Conservation (phyloP, 2,329 filamentous ascomycete species). For the Sclerotinia spermophila region DNA sequence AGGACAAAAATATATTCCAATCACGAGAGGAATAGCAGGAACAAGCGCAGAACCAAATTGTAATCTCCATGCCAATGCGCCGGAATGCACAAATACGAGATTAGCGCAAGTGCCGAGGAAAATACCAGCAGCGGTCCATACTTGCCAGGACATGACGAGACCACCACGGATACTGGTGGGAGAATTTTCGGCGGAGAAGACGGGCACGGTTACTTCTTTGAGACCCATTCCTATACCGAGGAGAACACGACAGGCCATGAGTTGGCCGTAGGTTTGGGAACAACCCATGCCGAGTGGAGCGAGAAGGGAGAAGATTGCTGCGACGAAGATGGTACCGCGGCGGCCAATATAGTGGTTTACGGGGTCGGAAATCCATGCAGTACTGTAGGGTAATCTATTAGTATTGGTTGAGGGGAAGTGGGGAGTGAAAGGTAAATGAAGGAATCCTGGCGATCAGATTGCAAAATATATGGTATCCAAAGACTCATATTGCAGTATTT, state of each 20-base stretch:
- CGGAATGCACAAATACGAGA: slow-evolving; percentile 57
- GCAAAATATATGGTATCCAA: not conserved
- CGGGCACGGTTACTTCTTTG: slow-evolving; percentile 49
- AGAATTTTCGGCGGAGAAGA: slow-evolving; percentile 53
- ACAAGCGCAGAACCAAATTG: slow-evolving; percentile 63
- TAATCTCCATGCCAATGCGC: slow-evolving; percentile 59
- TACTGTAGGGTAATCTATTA: slow-evolving; percentile 26
- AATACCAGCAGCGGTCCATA: slow-evolving; percentile 59
- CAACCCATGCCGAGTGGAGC: slow-evolving; percentile 58
- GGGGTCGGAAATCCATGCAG: slow-evolving; percentile 59
- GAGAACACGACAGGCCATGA: slow-evolving; percentile 54
- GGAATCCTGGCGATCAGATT: not conserved
- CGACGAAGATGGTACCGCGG: slow-evolving; percentile 61
- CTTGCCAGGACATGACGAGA: slow-evolving; percentile 52
- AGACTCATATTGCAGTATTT: not conserved
- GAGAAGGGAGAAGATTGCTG: slow-evolving; percentile 58
- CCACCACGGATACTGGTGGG: slow-evolving; percentile 52
- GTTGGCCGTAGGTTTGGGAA: slow-evolving; percentile 55
- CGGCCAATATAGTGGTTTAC: slow-evolving; percentile 57
- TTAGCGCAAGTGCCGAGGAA: slow-evolving; percentile 65
- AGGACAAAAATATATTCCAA: slow-evolving; percentile 57
- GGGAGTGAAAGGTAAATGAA: not conserved
- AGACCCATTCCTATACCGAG: slow-evolving; percentile 60
- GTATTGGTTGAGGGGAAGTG: not conserved
- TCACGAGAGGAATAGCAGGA: slow-evolving; percentile 57